Base-by-base conservation (phyloP, 2,329 filamentous ascomycete species). In the Tolypocladium tundrense region DNA sequence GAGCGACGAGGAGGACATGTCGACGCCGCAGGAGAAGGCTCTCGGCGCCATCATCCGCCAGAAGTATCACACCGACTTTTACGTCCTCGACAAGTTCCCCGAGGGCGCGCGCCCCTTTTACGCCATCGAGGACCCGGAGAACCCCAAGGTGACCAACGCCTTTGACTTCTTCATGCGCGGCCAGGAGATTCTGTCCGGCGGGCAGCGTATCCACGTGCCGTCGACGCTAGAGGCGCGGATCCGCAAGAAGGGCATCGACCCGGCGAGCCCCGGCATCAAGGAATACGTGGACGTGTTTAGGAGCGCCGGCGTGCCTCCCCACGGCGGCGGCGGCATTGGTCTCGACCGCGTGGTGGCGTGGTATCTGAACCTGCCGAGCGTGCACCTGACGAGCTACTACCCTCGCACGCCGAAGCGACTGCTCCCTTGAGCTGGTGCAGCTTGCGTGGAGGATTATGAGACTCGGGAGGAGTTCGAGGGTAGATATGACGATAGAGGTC, bases 21-120 rank as follows among this genome's bases (percentile, higher is more conserved):
- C 76, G 68, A 94, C 89, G 0, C 86, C 89, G 0, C 87, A 93
- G 69, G 90, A 94, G 72, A 92, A 92, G 75, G 89, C 88, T n/a
- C 86, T 97, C 10, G 94, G 94, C 59, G 86, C 85, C 33, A 80
- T 97, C 53, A 85, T 97, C 64, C 87, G 90, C 58, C 82, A 90
- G 66, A 97, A 96, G 76, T 96, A 88, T 81, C 84, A 88, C 70
- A 94, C 91, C 60, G 94, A 99, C 77, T 97, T 97, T 77, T 97
- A 96, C 77, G 87, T 95, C 27, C 83, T 99, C 61, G 93, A 97
- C 79, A 94, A 97, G 75, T 99, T 96, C 80, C 94, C 94, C 51
- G 86, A 94, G 72, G 79, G 80, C 42, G 90, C 94, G 24, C 85
- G 94, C 37, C 93, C 93, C 6, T 96, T 96, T 75, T 97, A 97